Percentiles rank a stretch among this genome's conserved stretches.
phyloP scores from a whole-genome alignment of 768 basidiomycete species.

The Cystobasidium ongulense region DNA sequence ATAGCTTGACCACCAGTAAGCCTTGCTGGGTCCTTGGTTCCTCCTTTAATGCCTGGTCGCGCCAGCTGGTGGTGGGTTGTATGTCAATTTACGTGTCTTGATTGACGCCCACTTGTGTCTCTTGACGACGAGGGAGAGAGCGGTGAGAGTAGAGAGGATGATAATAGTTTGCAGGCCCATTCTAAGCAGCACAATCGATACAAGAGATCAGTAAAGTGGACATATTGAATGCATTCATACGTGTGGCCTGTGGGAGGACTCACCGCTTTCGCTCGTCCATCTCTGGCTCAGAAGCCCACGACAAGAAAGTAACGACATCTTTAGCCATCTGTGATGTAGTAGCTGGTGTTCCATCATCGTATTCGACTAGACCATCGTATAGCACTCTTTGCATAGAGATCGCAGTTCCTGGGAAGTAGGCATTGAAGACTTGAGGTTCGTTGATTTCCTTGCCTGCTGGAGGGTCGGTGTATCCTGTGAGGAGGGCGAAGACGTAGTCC shows the following conservation, averaged over 20 bases:
- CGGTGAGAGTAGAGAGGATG: constrained; percentile 74
- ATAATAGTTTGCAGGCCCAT: constrained; percentile 49
- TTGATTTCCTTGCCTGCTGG: constrained; percentile 56
- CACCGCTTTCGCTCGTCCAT: constrained; percentile 90
- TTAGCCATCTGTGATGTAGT: constrained; percentile 99
- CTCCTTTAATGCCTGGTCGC: background rate
- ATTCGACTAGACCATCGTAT: constrained; percentile 93
- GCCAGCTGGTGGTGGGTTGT: constrained; percentile 25
- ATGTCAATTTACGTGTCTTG: constrained; percentile 21
- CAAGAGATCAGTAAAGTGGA: constrained; percentile 51
- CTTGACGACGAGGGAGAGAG: constrained; percentile 76
- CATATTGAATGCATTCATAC: background rate
- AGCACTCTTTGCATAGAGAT: constrained; percentile 96
- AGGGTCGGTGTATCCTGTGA: constrained; percentile 94
- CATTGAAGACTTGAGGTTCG: constrained; percentile 41
- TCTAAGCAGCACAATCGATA: background rate
- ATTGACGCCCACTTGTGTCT: constrained; percentile 19
- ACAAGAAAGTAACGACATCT: constrained; percentile 87
- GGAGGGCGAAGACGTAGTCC: constrained; percentile 95
- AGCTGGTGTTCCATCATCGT: constrained; percentile 90
- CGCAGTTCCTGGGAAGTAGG: constrained; percentile 61
- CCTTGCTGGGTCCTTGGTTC: background rate
- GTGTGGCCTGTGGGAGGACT: too few relatives aligned
- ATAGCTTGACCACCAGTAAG: too few relatives aligned
- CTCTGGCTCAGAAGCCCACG: constrained; percentile 96